Evolutionary conservation across 2,329 filamentous ascomycete species (phyloP), one percentile per base, ranked within the genome.

Genomic region (Colletotrichum trifolii): DNA sequence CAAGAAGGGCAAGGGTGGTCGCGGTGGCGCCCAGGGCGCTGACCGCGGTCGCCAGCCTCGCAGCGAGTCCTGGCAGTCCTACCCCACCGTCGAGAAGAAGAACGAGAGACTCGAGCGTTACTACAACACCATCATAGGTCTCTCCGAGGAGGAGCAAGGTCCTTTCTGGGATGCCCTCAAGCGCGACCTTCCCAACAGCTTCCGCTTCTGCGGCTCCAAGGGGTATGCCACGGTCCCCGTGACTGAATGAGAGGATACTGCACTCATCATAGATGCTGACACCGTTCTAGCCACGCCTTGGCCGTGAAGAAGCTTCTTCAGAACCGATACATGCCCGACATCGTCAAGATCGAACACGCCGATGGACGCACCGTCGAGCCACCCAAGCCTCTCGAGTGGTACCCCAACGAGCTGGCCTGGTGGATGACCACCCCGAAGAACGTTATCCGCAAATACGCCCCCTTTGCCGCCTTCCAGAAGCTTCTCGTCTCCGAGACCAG

Each of bases 381-480:
- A 11, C 96, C 96, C 9, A 85, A 88, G 74, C 87, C 92, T 1
- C 91, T 99, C 61, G 83, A 89, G 38, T 98, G 95, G 93, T 99
- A 97, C 77, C 96, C 96, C 46, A 94, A 98, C 75, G 88, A 93
- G 74, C 89, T 99, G 67, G 96, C 96, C 54, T 99, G 96, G 91
- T 94, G 90, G 78, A 98, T 98, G 94, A 97, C 94, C 49, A 98
- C 95, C 6, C 93, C 96, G 68, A 99, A 98, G 85, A 94, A 97
- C 74, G 91, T 98, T 69, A 87, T 99, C 68, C 91, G 96, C 72
- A 94, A 94, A 75, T 97, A 97, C 78, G 89, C 93, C 40, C 96
- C 96, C 3, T 99, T 99, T 76, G 90, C 94, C 54, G 91, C 92
- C 35, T 98, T 99, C 80, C 96, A 99, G 78, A 97, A 96, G 77